phyloP scores from a whole-genome alignment of 2,329 filamentous ascomycete genomes.

The Venturia nashicola region DNA sequence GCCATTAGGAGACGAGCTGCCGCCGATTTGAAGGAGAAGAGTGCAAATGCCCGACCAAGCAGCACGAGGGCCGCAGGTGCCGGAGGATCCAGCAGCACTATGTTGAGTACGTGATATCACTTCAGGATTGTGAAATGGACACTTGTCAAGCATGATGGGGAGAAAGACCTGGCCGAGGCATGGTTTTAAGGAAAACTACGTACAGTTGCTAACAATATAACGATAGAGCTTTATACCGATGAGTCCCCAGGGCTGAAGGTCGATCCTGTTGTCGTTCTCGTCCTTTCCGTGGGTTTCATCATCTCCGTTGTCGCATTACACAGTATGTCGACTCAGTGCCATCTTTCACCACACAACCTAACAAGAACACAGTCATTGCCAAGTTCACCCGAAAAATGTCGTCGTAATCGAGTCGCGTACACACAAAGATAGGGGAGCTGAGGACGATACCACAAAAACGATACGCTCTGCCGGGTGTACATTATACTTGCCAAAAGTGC shows the following conservation, averaged over 20 bases:
- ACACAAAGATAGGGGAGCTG: background rate
- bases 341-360: conserved; percentile 5
- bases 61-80: conserved; percentile 90
- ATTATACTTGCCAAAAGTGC: background rate
- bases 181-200: background rate
- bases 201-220: background rate
- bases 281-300: conserved; percentile 94
- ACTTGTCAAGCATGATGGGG: background rate
- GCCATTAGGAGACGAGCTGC: conserved; percentile 91
- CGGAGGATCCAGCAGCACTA: conserved; percentile 92
- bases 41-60: conserved; percentile 83
- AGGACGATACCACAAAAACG: background rate
- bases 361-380: conserved; percentile 59
- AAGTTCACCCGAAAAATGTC: conserved; percentile 87
- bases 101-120: conserved; percentile 64
- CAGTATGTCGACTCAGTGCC: conserved; percentile 49
- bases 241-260: conserved; percentile 96
- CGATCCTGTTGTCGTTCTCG: conserved; percentile 92
- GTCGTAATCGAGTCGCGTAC: conserved; percentile 25
- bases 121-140: background rate
- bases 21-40: conserved; percentile 93
- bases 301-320: conserved; percentile 96
- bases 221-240: conserved; percentile 85
- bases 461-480: background rate
- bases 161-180: background rate